A percentile compares a stretch with the other conserved stretches of the same genome.
These are phyloP conservation scores for Coniochaeta sp. DNA, from an alignment of 2,329 filamentous ascomycete genomes.

Conservation along the genomic window DNA sequence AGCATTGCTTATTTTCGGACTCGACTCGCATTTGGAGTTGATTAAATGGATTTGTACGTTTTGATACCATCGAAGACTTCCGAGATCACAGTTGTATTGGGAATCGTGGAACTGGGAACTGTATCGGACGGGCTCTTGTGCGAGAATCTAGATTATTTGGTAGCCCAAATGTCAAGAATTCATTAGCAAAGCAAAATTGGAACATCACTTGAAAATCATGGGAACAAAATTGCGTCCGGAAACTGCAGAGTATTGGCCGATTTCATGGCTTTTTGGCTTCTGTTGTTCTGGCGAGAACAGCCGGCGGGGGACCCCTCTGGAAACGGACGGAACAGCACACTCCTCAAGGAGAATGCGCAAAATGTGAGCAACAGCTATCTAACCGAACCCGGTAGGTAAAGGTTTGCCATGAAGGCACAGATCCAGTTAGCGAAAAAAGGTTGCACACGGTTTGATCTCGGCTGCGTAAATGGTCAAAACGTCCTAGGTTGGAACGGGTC, in stretches of 20 bases:
- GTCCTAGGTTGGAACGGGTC: constrained; percentile 60
- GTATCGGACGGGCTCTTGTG: too few relatives aligned
- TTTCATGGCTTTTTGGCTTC: not conserved
- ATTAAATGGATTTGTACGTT: not conserved
- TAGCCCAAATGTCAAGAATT: not conserved
- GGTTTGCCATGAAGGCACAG: constrained; percentile 43
- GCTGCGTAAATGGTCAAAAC: constrained; percentile 88
- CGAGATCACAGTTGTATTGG: not conserved
- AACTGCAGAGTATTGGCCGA: not conserved
- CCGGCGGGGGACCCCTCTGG: not conserved
- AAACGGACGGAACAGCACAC: not conserved
- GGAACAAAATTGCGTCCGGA: not conserved
- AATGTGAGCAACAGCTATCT: constrained; percentile 94
- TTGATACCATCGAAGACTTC: not conserved
- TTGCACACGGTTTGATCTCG: constrained; percentile 60
- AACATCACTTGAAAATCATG: not conserved
- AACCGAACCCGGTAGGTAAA: constrained; percentile 69
- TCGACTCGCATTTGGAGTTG: not conserved
- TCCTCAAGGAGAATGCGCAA: not conserved
- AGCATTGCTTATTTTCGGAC: not conserved
- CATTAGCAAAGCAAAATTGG: not conserved
- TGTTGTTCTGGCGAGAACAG: not conserved
- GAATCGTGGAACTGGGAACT: not conserved
- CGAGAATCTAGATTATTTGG: too few relatives aligned
- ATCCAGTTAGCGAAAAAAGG: constrained; percentile 98